Conservation (phyloP, 352 stramenopile species). For the Pythium periplocum region DNA sequence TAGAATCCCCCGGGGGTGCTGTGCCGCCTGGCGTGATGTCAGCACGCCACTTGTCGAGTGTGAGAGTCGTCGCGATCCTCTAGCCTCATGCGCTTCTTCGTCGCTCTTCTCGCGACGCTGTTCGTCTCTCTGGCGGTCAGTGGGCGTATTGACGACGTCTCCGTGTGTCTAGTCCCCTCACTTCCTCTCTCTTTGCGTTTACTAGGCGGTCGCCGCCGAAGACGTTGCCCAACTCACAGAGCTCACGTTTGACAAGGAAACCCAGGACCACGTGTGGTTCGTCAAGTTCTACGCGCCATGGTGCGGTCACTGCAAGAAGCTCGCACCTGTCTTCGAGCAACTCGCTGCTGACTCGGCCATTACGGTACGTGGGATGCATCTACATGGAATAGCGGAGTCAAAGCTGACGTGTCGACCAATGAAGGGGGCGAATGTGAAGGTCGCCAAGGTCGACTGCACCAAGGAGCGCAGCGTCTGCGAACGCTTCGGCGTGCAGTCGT, state of each 20-base stretch:
- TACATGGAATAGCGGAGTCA: not conserved
- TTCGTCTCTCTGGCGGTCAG: not conserved
- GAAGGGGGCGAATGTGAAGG: conserved; percentile 19
- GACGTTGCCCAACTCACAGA: conserved; percentile 17
- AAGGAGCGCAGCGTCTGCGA: conserved; percentile 67
- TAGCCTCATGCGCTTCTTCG: conserved; percentile 12
- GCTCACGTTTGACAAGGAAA: conserved; percentile 52
- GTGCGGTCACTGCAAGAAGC: conserved; percentile 82
- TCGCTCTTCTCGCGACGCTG: conserved; percentile 15
- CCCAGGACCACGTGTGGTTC: conserved; percentile 52
- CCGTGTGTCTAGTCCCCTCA: no score
- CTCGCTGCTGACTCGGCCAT: conserved; percentile 37
- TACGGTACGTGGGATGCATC: conserved; percentile 10
- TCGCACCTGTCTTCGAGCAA: conserved; percentile 59
- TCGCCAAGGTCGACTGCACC: conserved; percentile 80
- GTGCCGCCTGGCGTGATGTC: no score
- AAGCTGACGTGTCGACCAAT: conserved; percentile 12
- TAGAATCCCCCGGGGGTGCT: no score
- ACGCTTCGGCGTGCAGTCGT: conserved; percentile 75
- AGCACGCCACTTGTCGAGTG: no score
- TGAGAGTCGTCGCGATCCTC: not conserved
- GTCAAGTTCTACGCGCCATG: conserved; percentile 86
- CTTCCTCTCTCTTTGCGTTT: no score
- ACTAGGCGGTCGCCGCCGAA: no score
- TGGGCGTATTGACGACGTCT: no score